Evolutionary conservation across 2,329 filamentous ascomycete species (phyloP).

Genomic region (Penicillium occitanis): DNA sequence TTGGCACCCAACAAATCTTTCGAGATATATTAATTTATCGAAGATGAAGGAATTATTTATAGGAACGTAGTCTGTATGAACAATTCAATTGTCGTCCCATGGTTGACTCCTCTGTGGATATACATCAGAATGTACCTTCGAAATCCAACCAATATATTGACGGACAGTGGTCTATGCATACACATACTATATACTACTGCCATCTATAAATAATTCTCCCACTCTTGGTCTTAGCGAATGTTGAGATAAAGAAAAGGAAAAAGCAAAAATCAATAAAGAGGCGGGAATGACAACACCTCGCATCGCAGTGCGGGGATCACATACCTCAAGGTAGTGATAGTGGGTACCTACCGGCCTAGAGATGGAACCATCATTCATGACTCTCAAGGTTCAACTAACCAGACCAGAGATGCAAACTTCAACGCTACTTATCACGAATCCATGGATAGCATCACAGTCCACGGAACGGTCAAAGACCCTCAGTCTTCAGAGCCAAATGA

Average conservation of each 20-base stretch:
- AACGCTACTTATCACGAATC: background rate
- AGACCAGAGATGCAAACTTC: background rate
- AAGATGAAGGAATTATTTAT: background rate
- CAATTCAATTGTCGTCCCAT: background rate
- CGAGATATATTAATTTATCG: background rate
- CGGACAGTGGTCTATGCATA: background rate
- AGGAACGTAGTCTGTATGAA: background rate
- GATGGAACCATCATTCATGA: background rate
- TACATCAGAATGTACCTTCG: background rate
- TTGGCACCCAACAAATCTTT: background rate
- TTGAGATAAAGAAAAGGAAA: conserved; percentile 12
- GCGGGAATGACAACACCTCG: conserved; percentile 17
- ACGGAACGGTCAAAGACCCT: background rate
- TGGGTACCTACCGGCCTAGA: background rate
- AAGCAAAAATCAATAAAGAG: conserved; percentile 13
- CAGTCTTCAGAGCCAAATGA: background rate
- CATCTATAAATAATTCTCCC: conserved; percentile 1
- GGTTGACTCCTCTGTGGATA: background rate
- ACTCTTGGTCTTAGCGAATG: background rate
- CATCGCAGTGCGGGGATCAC: conserved; percentile 14
- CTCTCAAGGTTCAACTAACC: background rate
- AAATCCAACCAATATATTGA: background rate
- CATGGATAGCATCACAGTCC: background rate
- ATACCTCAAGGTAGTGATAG: background rate
- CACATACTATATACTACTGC: background rate